Base-by-base conservation (phyloP, 768 basidiomycete species). In the Agaricus sinodeliciosus region DNA sequence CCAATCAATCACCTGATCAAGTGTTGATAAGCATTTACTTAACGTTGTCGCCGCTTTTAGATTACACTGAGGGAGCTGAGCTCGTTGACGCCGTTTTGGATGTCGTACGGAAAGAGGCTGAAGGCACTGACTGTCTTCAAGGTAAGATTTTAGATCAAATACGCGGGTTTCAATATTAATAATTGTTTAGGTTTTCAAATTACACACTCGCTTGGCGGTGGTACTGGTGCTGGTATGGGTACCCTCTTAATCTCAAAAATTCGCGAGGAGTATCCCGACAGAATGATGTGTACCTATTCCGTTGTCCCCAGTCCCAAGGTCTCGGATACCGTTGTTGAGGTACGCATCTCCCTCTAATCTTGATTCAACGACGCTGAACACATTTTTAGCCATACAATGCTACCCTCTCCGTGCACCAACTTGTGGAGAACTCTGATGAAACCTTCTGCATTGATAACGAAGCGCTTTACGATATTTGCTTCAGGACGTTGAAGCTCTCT, bases 391-490 rank as follows among this genome's bases (percentile, higher is more conserved):
- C 96, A 2, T 99, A 98, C 81, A 98, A 98, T 70, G 96, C 95
- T 31, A 96, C 94, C 3, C 88, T 98, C 49, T 96, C 93, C 48
- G 93, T 98, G 9, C 95, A 98, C 69, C 96, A 98, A 73, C 84
- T 98, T 40, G 96, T 98, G 48, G 96, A 98, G 74, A 98, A 98
- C 81, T 97, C 95, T 34, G 95, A 98, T 65, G 94, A 96, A 74
- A 98, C 96, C 15, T 98, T 98, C 90, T 98, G 95, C 72, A 98
- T 99, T 68, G 95, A 98, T 69, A 98, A 98, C 69, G 95, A 98
- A 71, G 96, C 95, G 26, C 85, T 99, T 51, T 96, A 98, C 73
- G 96, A 98, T 66, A 99, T 99, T 65, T 97, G 94, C 74, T 94
- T 96, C 84, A 82, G 92, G 66, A 98, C 96, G 27, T 81, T 99